Percentiles rank a stretch among this genome's conserved stretches.
These are phyloP conservation scores for Sugiyamaella qingdaonensis DNA, from an alignment of 805 yeast species.

Conservation along the genomic window DNA sequence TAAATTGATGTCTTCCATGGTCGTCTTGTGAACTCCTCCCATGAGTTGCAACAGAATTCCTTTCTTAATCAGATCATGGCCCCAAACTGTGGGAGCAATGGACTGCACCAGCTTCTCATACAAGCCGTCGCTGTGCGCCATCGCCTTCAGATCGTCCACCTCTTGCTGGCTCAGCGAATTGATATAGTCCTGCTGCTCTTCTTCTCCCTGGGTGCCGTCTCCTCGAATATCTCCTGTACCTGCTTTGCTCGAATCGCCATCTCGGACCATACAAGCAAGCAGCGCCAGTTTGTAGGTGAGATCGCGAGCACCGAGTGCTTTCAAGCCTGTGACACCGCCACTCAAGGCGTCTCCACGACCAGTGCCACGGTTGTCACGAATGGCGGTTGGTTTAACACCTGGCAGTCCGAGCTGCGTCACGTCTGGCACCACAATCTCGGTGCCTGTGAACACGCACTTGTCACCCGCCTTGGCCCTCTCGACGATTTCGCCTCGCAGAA, in stretches of 20 bases:
- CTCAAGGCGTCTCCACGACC: slow-evolving; percentile 64
- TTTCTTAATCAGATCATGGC: slow-evolving; percentile 90
- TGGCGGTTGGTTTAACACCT: slow-evolving; percentile 83
- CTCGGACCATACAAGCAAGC: slow-evolving; percentile 83
- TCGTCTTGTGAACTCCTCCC: slow-evolving; percentile 93
- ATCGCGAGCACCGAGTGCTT: slow-evolving; percentile 89
- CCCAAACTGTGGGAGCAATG: slow-evolving; percentile 93
- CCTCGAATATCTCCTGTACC: slow-evolving; percentile 37
- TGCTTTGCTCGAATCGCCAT: slow-evolving; percentile 41
- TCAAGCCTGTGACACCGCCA: slow-evolving; percentile 85
- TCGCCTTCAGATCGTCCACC: slow-evolving; percentile 74
- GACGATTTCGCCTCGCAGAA: slow-evolving; percentile 88
- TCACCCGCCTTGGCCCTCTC: slow-evolving; percentile 98
- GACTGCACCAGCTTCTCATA: slow-evolving; percentile 82
- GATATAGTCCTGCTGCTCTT: slow-evolving; percentile 77
- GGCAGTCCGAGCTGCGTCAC: slow-evolving; percentile 91
- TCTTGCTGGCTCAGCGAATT: slow-evolving; percentile 77
- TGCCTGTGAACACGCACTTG: slow-evolving; percentile 87
- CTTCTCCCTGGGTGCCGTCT: slow-evolving; percentile 48
- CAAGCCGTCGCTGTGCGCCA: slow-evolving; percentile 85
- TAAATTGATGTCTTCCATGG: slow-evolving; percentile 88
- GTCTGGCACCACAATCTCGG: slow-evolving; percentile 93
- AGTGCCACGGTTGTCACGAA: slow-evolving; percentile 59
- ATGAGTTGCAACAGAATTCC: slow-evolving; percentile 83
- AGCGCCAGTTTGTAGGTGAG: slow-evolving; percentile 89